Evolutionary conservation across 208 protist species (phyloP).

Genomic region (Leptomonas seymouri): DNA sequence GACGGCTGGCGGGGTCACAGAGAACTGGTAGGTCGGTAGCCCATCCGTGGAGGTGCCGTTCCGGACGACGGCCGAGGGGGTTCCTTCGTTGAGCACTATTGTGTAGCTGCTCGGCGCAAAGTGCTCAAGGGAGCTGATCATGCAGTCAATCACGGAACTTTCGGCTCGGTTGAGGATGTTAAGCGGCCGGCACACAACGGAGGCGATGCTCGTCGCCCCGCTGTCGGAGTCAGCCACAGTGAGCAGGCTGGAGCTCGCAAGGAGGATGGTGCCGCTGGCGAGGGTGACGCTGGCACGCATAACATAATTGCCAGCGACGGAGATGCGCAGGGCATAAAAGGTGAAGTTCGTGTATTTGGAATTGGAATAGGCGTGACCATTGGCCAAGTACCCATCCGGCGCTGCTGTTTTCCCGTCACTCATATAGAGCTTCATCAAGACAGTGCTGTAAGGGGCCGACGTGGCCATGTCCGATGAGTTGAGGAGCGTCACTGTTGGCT

Average conservation of each 20-base stretch:
- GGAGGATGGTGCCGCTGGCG: conserved; percentile 39
- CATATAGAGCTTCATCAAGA: conserved; percentile 50
- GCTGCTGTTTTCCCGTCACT: conserved; percentile 34
- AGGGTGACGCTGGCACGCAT: conserved; percentile 72
- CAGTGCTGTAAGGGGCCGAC: conserved; percentile 44
- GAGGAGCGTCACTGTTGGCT: conserved; percentile 64
- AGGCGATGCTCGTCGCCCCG: conserved; percentile 27
- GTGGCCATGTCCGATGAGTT: conserved; percentile 39
- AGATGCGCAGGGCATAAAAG: conserved; percentile 57
- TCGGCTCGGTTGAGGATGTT: conserved; percentile 47
- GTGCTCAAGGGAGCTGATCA: conserved; percentile 35
- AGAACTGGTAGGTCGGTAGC: conserved; percentile 61
- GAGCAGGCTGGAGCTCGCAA: conserved; percentile 43
- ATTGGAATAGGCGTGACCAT: conserved; percentile 41
- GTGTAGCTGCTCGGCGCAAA: conserved; percentile 46
- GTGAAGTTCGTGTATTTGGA: conserved; percentile 57
- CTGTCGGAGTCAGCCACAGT: conserved; percentile 33
- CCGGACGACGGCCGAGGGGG: conserved; percentile 32
- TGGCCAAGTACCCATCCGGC: conserved; percentile 37
- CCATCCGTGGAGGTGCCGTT: conserved; percentile 30
- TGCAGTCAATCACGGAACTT: conserved; percentile 38
- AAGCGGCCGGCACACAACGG: conserved; percentile 54
- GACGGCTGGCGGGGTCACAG: conserved; percentile 48
- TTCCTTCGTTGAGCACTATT: conserved; percentile 61
- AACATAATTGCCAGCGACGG: conserved; percentile 51